Evolutionary conservation across 345 rosid species (phyloP), one percentile per base, ranked within the genome.

Genomic region (Erucastrum elatum): DNA sequence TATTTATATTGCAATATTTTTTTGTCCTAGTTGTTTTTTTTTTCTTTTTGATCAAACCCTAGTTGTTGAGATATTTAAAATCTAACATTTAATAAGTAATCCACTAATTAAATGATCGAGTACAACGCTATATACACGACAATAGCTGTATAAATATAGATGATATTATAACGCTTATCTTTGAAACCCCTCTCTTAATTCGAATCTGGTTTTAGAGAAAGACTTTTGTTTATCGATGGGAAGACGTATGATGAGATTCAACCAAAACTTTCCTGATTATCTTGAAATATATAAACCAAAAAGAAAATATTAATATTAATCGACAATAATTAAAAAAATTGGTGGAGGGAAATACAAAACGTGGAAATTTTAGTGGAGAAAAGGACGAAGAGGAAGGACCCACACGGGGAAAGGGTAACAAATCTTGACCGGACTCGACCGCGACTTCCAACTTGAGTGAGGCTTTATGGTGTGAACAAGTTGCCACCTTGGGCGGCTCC

Each of bases 391-490:
- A 17, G 25, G 4, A 1, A 56, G 51, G 31, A 56, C 64, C 78
- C 70, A 79, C 82, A 68, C 74, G 78, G 82, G 66, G 35, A 78
- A 60, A 67, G 46, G 64, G 70, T 31, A 66, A 72, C 58, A 34
- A 79, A 74, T 73, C 78, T 79, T 79, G 78, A 79, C 75, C 66
- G 13, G 82, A 79, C 82, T 79, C 82, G 82, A 79, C 82, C 78
- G 70, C 6, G 82, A 79, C 82, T 79, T 68, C 74, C 77, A 79
- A 79, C 51, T 79, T 74, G 65, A 41, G 64, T 10, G 12, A 56
- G 29, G 35, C 16, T 25, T 53, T 44, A 4, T 26, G 65, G 82
- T 79, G 82, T 79, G 82, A 79, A 79, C 78, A 67, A 74, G n/a
- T 74, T 68, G 59, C 75, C 74, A 61, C 75, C 74, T 79, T 67